phyloP scores from a whole-genome alignment of 805 yeast species.

The Scheffersomyces ergatensis region DNA sequence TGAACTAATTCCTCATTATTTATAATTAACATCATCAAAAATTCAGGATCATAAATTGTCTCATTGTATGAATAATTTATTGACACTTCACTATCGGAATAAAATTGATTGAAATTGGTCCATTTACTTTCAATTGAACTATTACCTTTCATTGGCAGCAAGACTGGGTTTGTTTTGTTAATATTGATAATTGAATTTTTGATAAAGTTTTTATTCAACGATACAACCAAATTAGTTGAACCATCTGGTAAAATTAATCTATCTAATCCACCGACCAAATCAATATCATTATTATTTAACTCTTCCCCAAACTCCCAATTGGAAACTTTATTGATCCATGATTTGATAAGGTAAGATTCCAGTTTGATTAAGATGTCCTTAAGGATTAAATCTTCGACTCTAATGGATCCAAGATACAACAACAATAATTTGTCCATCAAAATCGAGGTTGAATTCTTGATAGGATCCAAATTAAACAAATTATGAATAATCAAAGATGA shows the following conservation, averaged over 20 bases:
- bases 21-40: constrained; percentile 57
- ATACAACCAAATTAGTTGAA: constrained; percentile 46
- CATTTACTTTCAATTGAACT: constrained; percentile 10
- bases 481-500: constrained; percentile 46
- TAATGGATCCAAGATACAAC: constrained; percentile 62
- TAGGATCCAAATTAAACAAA: constrained; percentile 48
- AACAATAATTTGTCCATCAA: constrained; percentile 43
- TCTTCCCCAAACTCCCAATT: constrained; percentile 64
- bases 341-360: constrained; percentile 49
- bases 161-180: background rate
- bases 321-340: constrained; percentile 66
- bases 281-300: constrained; percentile 39
- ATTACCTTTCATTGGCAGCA: background rate
- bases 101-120: constrained; percentile 25
- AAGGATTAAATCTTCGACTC: constrained; percentile 61
- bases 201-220: constrained; percentile 49
- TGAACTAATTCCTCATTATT: constrained; percentile 64
- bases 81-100: constrained; percentile 13
- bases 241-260: constrained; percentile 44
- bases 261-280: constrained; percentile 45
- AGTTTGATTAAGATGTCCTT: constrained; percentile 52
- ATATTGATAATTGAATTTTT: constrained; percentile 40
- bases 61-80: constrained; percentile 19
- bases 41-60: constrained; percentile 64
- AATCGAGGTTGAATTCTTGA: constrained; percentile 42